phyloP scores from a whole-genome alignment of 2,329 filamentous ascomycete genomes.

The Fusarium concolor region DNA sequence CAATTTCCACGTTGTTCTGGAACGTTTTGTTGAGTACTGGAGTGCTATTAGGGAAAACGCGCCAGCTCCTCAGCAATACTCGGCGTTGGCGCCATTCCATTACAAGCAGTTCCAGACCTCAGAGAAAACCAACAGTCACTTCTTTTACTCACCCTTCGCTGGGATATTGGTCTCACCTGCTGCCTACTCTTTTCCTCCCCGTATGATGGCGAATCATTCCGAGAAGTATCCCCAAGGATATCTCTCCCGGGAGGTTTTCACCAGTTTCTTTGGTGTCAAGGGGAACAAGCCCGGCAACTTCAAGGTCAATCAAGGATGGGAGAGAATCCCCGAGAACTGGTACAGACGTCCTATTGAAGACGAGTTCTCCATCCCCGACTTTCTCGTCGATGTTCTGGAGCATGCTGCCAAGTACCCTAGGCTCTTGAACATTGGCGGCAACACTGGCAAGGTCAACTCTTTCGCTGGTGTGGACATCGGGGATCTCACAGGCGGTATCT shows the following conservation, averaged over 20 bases:
- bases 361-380: constrained; percentile 1
- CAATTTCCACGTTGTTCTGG: constrained; percentile 61
- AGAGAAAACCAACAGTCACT: constrained; percentile 1
- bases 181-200: constrained; percentile 3
- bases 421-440: constrained; percentile 6
- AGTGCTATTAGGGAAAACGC: constrained; percentile 14
- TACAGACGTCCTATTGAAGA: neutral
- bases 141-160: neutral
- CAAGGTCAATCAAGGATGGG: constrained; percentile 19
- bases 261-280: constrained; percentile 9
- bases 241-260: constrained; percentile 5
- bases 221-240: constrained; percentile 8
- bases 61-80: constrained; percentile 15
- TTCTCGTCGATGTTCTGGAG: constrained; percentile 5
- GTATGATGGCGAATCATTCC: constrained; percentile 22
- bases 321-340: constrained; percentile 15
- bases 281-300: constrained; percentile 14
- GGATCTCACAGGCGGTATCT: constrained; percentile 57
- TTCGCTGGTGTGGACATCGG: neutral
- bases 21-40: constrained; percentile 53
- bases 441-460: constrained; percentile 5
- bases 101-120: constrained; percentile 55
- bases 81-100: constrained; percentile 42
- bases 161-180: constrained; percentile 6
- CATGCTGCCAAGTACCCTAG: constrained; percentile 2